Evolutionary conservation across 805 yeast species (phyloP).

Genomic region (Diddensiella santjacobensis): DNA sequence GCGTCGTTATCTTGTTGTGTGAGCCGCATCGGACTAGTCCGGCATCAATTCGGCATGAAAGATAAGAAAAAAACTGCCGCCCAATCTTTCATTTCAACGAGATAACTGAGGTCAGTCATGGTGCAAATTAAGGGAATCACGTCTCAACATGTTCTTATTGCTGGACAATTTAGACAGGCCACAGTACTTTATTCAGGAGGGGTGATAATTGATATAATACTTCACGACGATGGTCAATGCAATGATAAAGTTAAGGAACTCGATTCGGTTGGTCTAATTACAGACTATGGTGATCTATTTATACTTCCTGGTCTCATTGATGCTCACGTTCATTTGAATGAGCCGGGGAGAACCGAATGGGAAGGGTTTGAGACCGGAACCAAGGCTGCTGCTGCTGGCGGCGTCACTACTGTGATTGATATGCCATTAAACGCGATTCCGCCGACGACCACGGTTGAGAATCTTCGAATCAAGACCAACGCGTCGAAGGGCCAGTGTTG

Average conservation of each 20-base stretch:
- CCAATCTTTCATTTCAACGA: too few species aligned
- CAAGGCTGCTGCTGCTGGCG: slow-evolving; percentile 90
- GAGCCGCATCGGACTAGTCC: too few species aligned
- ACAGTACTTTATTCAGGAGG: slow-evolving; percentile 13
- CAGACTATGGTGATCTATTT: slow-evolving; percentile 58
- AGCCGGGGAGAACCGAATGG: slow-evolving; percentile 98
- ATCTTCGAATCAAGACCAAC: slow-evolving; percentile 65
- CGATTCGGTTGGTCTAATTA: slow-evolving; percentile 1
- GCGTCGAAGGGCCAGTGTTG: slow-evolving; percentile 82
- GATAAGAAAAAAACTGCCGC: too few species aligned
- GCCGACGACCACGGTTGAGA: slow-evolving; percentile 82
- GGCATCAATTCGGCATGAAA: too few species aligned
- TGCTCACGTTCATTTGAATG: slow-evolving; percentile 90
- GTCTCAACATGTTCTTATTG: slow-evolving; percentile 8
- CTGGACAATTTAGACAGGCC: slow-evolving; percentile 17
- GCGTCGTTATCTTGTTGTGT: too few species aligned
- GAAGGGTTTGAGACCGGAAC: slow-evolving; percentile 98
- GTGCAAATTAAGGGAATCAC: not conserved
- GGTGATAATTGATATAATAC: not conserved
- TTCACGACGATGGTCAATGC: not conserved
- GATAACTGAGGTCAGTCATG: too few species aligned
- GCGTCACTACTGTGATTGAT: slow-evolving; percentile 92
- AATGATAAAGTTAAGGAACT: not conserved
- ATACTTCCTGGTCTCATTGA: slow-evolving; percentile 91
- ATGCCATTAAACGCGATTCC: slow-evolving; percentile 97